Percentiles rank a stretch among this genome's conserved stretches.
Conservation (phyloP, 306 rosid genomes). For the Dalbergia cochinchinensis region DNA sequence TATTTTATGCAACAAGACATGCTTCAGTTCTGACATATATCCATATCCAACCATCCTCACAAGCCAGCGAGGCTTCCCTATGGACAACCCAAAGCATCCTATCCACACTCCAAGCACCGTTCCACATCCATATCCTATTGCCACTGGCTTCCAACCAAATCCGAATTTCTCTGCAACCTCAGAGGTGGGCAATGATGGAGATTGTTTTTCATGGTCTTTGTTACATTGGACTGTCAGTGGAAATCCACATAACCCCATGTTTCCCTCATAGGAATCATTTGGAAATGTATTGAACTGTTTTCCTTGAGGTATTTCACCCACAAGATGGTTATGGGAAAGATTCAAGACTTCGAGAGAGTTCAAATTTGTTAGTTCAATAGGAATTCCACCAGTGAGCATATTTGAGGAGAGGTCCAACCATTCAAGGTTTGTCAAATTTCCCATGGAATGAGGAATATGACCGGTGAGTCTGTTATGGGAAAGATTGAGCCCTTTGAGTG, state of each 20-base stretch:
- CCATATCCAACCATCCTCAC: background rate
- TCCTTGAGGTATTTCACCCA: constrained; percentile 44
- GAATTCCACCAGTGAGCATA: constrained; percentile 20
- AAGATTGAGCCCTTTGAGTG: constrained; percentile 38
- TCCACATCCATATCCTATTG: constrained; percentile 45
- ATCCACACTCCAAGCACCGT: constrained; percentile 28
- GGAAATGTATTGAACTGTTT: constrained; percentile 47
- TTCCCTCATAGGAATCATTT: constrained; percentile 38
- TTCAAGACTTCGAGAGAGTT: constrained; percentile 29
- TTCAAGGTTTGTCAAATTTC: constrained; percentile 30
- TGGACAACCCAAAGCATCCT: constrained; percentile 29
- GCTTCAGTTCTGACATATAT: too few relatives aligned
- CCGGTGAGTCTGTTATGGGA: constrained; percentile 45
- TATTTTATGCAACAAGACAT: too few relatives aligned
- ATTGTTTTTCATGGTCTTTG: background rate
- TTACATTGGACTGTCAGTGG: constrained; percentile 38
- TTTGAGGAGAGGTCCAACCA: constrained; percentile 50
- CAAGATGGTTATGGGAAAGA: constrained; percentile 42
- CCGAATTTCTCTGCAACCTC: background rate
- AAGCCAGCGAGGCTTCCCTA: constrained; percentile 3
- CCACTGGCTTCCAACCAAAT: constrained; percentile 43
- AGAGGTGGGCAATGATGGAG: background rate
- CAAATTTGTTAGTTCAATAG: constrained; percentile 27
- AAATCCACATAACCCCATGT: constrained; percentile 34
- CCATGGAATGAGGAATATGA: constrained; percentile 29